Percentiles rank a stretch among this genome's conserved stretches.
These are phyloP conservation scores for Moesziomyces parantarcticus DNA, from an alignment of 1,284 basidiomycete species.

Conservation along the genomic window DNA sequence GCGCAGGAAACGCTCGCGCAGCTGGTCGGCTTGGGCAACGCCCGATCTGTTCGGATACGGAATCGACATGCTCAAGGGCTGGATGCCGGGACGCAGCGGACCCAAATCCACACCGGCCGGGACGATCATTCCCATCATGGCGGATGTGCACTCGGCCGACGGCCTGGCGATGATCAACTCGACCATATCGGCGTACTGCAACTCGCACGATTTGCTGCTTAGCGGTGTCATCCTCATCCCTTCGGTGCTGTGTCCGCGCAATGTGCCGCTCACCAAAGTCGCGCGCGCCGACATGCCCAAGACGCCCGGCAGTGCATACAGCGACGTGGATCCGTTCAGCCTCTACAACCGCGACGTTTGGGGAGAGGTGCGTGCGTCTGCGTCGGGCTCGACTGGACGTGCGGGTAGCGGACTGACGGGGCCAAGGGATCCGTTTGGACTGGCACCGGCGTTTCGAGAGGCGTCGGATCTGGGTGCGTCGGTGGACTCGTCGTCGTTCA, in stretches of 20 bases:
- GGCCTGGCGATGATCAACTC: conserved; percentile 48
- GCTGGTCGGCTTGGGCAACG: conserved; percentile 51
- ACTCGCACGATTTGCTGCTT: conserved; percentile 45
- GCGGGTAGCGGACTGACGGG: not conserved
- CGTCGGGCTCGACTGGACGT: conserved; percentile 1
- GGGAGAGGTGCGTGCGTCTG: conserved; percentile 21
- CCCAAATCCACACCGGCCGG: conserved; percentile 28
- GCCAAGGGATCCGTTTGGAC: conserved; percentile 27
- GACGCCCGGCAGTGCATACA: conserved; percentile 30
- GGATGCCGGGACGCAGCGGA: conserved; percentile 34
- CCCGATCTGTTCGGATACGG: conserved; percentile 51
- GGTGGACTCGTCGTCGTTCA: conserved; percentile 27
- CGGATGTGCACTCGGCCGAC: conserved; percentile 37
- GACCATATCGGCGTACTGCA: conserved; percentile 53
- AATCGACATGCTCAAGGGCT: conserved; percentile 58
- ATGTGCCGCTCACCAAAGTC: conserved; percentile 23
- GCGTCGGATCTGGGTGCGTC: conserved; percentile 13
- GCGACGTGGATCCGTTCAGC: conserved; percentile 39
- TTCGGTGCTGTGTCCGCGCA: conserved; percentile 45
- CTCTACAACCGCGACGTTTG: conserved; percentile 31
- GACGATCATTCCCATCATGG: conserved; percentile 55
- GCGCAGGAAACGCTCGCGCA: conserved; percentile 22
- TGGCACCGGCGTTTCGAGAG: conserved; percentile 28
- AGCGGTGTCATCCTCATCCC: conserved; percentile 49
- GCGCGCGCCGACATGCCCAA: conserved; percentile 13